phyloP scores from a whole-genome alignment of 805 yeast species.

The Candida jianshihensis region DNA sequence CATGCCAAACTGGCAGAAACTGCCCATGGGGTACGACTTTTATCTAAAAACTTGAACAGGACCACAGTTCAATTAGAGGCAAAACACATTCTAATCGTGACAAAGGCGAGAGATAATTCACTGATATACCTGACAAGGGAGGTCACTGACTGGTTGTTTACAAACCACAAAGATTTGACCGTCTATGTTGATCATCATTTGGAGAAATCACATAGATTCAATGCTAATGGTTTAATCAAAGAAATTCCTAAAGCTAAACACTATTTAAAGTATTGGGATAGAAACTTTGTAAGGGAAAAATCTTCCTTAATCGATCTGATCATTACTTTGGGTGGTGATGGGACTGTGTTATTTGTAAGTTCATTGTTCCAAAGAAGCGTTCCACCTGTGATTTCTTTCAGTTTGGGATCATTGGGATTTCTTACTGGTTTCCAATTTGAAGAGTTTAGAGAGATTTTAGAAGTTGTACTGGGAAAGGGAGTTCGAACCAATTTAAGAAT shows the following conservation, averaged over 20 bases:
- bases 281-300: constrained; percentile 39
- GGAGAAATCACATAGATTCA: constrained; percentile 55
- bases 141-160: constrained; percentile 69
- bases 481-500: constrained; percentile 75
- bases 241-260: constrained; percentile 40
- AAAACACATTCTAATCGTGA: constrained; percentile 68
- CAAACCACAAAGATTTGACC: constrained; percentile 28
- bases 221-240: constrained; percentile 42
- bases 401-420: constrained; percentile 89
- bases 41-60: constrained; percentile 63
- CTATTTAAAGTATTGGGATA: constrained; percentile 63
- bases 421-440: constrained; percentile 81
- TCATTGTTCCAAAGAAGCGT: constrained; percentile 77
- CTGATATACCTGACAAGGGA: constrained; percentile 71
- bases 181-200: constrained; percentile 75
- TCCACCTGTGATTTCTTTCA: constrained; percentile 87
- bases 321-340: constrained; percentile 93
- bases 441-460: constrained; percentile 54
- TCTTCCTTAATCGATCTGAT: constrained; percentile 62
- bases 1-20: constrained; percentile 76
- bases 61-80: constrained; percentile 69
- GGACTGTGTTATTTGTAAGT: constrained; percentile 86
- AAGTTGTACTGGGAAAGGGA: constrained; percentile 57
- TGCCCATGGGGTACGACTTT: constrained; percentile 71
- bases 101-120: constrained; percentile 84